Percentiles rank a stretch among this genome's conserved stretches.
phyloP scores from a whole-genome alignment of 2,329 filamentous ascomycete genomes.

The Neofusicoccum sp. region DNA sequence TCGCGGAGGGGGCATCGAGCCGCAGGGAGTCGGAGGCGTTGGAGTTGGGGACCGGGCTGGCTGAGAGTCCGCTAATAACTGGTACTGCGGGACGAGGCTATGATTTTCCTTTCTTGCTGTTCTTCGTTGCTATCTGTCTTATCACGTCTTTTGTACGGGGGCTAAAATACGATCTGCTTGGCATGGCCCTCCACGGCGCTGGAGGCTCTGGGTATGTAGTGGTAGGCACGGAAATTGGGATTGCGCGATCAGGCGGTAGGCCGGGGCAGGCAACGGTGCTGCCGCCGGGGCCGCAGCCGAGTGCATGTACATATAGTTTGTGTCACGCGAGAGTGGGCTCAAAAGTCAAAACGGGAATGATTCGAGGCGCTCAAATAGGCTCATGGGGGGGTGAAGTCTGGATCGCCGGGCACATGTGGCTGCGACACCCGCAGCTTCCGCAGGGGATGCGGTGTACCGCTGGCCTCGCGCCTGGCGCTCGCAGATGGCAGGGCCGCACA shows the following conservation, averaged over 20 bases:
- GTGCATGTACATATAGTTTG: conserved; percentile 7
- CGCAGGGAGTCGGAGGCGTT: conserved; percentile 6
- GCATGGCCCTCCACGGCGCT: conserved; percentile 12
- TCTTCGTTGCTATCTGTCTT: neutral
- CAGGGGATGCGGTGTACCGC: conserved; percentile 16
- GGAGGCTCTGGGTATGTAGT: conserved; percentile 14
- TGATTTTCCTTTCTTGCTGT: conserved; percentile 9
- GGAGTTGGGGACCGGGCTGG: conserved; percentile 2
- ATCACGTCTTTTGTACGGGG: conserved; percentile 9
- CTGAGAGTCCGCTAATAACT: conserved; percentile 18
- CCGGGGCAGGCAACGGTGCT: neutral
- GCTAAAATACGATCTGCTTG: conserved; percentile 15
- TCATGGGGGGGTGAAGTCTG: neutral
- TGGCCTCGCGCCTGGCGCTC: neutral
- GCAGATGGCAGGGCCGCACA: conserved; percentile 15
- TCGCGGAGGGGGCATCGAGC: neutral
- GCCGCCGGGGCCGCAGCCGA: neutral
- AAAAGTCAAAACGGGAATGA: neutral
- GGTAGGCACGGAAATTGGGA: conserved; percentile 10
- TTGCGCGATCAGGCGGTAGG: neutral
- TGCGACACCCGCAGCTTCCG: conserved; percentile 7
- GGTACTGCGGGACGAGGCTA: conserved; percentile 14
- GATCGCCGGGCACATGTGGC: neutral
- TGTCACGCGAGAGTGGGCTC: neutral
- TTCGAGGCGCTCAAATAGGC: neutral